Evolutionary conservation across 2,329 filamentous ascomycete species (phyloP).

Genomic region (Aureobasidium musti): DNA sequence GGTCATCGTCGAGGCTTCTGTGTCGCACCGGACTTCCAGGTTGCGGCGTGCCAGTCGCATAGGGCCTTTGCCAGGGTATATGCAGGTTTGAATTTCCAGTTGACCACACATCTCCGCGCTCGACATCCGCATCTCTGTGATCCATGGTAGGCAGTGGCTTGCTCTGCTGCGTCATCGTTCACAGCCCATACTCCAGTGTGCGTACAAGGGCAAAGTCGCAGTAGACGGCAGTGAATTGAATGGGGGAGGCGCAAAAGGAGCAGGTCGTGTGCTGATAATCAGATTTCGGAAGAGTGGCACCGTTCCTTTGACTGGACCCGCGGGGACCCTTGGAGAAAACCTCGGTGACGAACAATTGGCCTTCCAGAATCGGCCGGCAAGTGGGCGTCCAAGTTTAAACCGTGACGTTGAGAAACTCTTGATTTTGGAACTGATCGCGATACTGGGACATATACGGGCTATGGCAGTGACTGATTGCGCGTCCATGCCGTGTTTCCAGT

Average conservation of each 20-base stretch:
- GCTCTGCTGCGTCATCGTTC: conserved; percentile 10
- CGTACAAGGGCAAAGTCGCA: not conserved
- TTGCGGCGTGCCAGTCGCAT: conserved; percentile 9
- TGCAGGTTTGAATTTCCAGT: not conserved
- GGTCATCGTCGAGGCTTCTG: not conserved
- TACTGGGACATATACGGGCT: not conserved
- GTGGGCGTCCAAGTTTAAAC: not conserved
- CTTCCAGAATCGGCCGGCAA: conserved; percentile 4
- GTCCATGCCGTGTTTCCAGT: not conserved
- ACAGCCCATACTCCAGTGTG: not conserved
- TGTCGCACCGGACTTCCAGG: conserved; percentile 14
- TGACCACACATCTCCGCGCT: conserved; percentile 15
- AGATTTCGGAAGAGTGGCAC: conserved; percentile 17
- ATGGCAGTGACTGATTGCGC: not conserved
- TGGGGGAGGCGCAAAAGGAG: not conserved
- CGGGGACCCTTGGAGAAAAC: conserved; percentile 6
- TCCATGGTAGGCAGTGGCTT: conserved; percentile 11
- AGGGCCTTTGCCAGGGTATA: conserved; percentile 17
- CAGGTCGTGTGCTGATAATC: conserved; percentile 11
- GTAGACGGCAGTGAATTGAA: not conserved
- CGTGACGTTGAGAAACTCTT: conserved; percentile 2
- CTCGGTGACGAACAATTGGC: conserved; percentile 2
- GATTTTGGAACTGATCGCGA: not conserved
- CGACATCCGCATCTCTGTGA: conserved; percentile 19
- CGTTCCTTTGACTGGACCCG: conserved; percentile 16